Base-by-base conservation (phyloP, 176 grass and related monocot genomes). In the Avena sativa region DNA sequence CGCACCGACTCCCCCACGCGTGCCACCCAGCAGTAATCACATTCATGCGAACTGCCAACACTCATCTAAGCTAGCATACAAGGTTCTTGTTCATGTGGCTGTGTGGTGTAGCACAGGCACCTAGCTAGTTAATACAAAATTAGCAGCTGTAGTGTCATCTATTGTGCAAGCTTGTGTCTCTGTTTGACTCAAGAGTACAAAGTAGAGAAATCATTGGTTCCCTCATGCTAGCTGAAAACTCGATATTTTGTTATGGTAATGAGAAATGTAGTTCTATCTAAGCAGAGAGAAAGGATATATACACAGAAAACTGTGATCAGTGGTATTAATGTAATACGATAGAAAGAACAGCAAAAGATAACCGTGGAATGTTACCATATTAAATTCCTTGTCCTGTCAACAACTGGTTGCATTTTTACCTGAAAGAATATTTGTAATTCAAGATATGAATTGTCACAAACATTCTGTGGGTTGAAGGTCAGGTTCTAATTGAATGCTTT, bases 371-470 rank as follows among this genome's bases (percentile, higher is more conserved):
- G 12, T 66, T 94, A 98, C 96, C 96, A 98, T 92, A 98, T 92
- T 65, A 98, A 89, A 53, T 92, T 89, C 86, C 88, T 89, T 67
- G 32, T 85, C 51, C 43, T 90, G 81, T 98, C 93, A 65, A 89
- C 86, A 80, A 92, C 63, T 61, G 96, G 96, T 59, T 98, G 96
- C 93, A 95, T 98, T 87, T 95, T 98, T 67, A 98, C 91, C 95
- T 97, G 85, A 71, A 81, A 93, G 60, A 78, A 53, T 38, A 78
- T 15, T 28, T 30, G 19, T 23, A 80, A 88, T 47, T 57, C 88
- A 44, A 90, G 57, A 65, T 0, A 73, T 52, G 15, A 74, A 30
- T 12, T 59, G 23, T 32, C 5, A n/a, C 9, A 20, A 69, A 83
- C 9, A 84, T 59, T 74, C 3, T 71, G 7, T 82, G 19, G 26